phyloP scores from a whole-genome alignment of 345 rosid genomes.

The Conringia planisiliqua region DNA sequence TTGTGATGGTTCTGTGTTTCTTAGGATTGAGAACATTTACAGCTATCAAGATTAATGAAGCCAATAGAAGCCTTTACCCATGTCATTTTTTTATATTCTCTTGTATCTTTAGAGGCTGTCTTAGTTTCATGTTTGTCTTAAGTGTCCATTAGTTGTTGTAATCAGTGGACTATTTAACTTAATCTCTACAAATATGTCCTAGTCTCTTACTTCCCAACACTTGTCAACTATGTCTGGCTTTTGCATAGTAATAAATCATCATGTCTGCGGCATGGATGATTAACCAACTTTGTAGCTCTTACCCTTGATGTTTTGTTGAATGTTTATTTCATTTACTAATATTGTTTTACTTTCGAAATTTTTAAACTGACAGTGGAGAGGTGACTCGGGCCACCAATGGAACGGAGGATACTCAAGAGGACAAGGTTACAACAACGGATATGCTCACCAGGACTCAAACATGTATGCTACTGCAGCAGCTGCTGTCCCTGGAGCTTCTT shows the following conservation, averaged over 20 bases:
- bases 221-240: neutral
- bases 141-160: neutral
- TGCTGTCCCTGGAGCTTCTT: constrained; percentile 72
- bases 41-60: neutral
- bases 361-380: constrained; percentile 63
- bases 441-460: constrained; percentile 47
- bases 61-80: neutral
- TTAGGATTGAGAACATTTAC: neutral
- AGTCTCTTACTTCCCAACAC: neutral
- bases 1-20: neutral
- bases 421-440: constrained; percentile 58
- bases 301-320: neutral
- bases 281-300: neutral
- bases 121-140: neutral
- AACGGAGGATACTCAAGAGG: constrained; percentile 69
- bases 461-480: constrained; percentile 52
- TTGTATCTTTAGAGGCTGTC: neutral
- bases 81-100: neutral
- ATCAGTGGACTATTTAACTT: neutral
- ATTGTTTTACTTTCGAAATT: neutral
- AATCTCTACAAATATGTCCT: neutral
- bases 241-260: neutral
- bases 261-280: neutral
- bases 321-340: neutral
- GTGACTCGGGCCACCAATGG: constrained; percentile 62